Conservation (phyloP, 306 rosid species). For the Begonia loranthoides region DNA sequence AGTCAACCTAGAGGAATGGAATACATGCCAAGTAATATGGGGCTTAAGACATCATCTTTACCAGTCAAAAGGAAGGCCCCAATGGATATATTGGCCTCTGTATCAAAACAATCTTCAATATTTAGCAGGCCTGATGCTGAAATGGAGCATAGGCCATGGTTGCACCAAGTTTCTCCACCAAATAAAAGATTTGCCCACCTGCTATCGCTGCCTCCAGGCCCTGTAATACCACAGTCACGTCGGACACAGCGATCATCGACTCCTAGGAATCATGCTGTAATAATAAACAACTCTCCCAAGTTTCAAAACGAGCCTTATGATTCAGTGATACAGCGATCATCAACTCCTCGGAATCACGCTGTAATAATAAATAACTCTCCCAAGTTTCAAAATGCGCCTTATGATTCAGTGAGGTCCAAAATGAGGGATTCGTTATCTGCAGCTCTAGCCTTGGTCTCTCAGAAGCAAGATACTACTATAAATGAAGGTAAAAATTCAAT, state of each 20-base stretch:
- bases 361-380: constrained; percentile 28
- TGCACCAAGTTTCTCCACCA: constrained; percentile 35
- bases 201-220: constrained; percentile 30
- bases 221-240: neutral
- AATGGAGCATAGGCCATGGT: constrained; percentile 58
- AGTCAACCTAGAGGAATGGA: constrained; percentile 29
- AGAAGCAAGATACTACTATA: constrained; percentile 19
- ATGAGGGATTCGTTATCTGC: constrained; percentile 74
- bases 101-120: neutral
- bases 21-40: constrained; percentile 11
- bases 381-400: constrained; percentile 44
- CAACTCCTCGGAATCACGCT: constrained; percentile 35
- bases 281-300: constrained; percentile 33
- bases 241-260: constrained; percentile 1
- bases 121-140: constrained; percentile 34
- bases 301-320: constrained; percentile 46
- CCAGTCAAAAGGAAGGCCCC: constrained; percentile 56
- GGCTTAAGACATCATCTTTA: constrained; percentile 19
- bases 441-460: constrained; percentile 63
- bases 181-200: constrained; percentile 21
- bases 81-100: constrained; percentile 19
- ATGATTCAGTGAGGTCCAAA: constrained; percentile 71
- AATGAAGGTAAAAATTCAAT: constrained; percentile 16
- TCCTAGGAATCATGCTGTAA: constrained; percentile 35
- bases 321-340: constrained; percentile 43